These are phyloP conservation scores for Asterophora lycoperdoides DNA, from an alignment of 768 basidiomycete species.

Conservation along the genomic window DNA sequence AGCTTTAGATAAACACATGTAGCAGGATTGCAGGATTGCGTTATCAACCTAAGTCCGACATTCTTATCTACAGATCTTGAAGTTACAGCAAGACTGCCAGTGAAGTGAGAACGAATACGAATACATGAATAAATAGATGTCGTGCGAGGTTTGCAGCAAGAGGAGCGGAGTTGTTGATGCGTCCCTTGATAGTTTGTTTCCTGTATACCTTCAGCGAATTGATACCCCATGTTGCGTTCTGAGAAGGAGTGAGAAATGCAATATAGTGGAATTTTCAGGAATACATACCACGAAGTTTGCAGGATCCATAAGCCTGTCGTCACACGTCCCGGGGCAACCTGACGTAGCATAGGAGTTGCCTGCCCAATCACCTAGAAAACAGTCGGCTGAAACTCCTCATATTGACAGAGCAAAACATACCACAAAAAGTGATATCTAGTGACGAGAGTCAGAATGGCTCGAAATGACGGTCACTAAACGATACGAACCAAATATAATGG, in stretches of 20 bases:
- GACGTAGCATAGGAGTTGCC: slow-evolving; percentile 75
- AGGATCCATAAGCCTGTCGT: slow-evolving; percentile 59
- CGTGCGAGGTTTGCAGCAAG: not conserved
- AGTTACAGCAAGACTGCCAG: not conserved
- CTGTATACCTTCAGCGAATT: slow-evolving; percentile 74
- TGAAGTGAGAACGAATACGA: not conserved
- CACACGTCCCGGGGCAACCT: slow-evolving; percentile 72
- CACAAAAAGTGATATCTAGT: slow-evolving; percentile 79
- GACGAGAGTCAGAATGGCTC: not conserved
- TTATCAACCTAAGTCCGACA: not conserved
- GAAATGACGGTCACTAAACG: slow-evolving; percentile 21
- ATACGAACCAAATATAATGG: slow-evolving; percentile 67
- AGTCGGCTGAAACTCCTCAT: not conserved
- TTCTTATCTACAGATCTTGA: not conserved
- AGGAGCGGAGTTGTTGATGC: slow-evolving; percentile 17
- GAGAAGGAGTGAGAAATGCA: not conserved
- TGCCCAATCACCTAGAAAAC: slow-evolving; percentile 68
- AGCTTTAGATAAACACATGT: slow-evolving; percentile 35
- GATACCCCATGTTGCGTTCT: slow-evolving; percentile 83
- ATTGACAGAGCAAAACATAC: slow-evolving; percentile 34
- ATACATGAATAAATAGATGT: not conserved
- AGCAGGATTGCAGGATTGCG: not conserved
- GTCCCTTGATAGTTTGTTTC: slow-evolving; percentile 44
- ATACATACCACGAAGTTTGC: slow-evolving; percentile 62
- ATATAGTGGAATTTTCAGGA: slow-evolving; percentile 1